Conservation (phyloP, 164 flowering plant species). For the grape (Vitis vinifera) region ASM3070453v1 NC_081814.1:505001-505500, state of each 20-base stretch:
- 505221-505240: background rate
- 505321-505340: background rate
- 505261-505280: background rate
- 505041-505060: too few relatives aligned
- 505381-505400: conserved; percentile 44
- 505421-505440: conserved; percentile 28
- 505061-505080: too few relatives aligned
- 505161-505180: too few relatives aligned
- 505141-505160: too few relatives aligned
- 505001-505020: too few relatives aligned
- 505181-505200: too few relatives aligned
- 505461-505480: conserved; percentile 32
- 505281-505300: background rate
- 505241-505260: conserved; percentile 3
- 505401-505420: conserved; percentile 29
- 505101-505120: too few relatives aligned
- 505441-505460: conserved; percentile 63
- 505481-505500: conserved; percentile 90
- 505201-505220: background rate
- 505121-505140: too few relatives aligned
- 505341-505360: background rate
- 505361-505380: background rate
- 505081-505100: too few relatives aligned
- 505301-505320: background rate
- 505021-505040: too few relatives aligned